These are phyloP conservation scores for Rubia yunnanensis DNA, from an alignment of 257 asterid species.

Conservation along the genomic window DNA sequence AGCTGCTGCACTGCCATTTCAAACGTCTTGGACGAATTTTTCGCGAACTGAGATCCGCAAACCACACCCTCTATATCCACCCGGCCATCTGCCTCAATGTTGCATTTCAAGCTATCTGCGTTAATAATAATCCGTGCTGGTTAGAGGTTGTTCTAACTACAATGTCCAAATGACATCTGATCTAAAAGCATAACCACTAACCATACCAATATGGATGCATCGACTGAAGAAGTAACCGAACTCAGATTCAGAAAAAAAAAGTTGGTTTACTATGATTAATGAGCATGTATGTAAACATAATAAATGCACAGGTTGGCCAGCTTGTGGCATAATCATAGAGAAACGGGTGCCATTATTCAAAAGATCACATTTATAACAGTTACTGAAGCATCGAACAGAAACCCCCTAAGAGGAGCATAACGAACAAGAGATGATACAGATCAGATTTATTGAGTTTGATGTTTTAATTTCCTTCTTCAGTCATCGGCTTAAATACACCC, in stretches of 20 bases:
- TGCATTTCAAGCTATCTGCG: slow-evolving; percentile 29
- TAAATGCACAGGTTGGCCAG: not conserved
- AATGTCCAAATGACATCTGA: not conserved
- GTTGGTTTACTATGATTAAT: not conserved
- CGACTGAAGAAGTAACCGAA: not conserved
- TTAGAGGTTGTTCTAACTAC: not conserved
- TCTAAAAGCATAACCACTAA: not conserved
- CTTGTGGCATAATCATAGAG: not conserved
- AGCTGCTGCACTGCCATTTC: slow-evolving; percentile 34
- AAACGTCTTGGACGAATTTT: slow-evolving; percentile 21
- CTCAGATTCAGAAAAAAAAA: not conserved
- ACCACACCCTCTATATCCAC: slow-evolving; percentile 35
- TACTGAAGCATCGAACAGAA: not conserved
- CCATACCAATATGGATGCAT: not conserved
- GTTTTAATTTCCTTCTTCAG: not conserved
- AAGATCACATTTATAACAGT: not conserved
- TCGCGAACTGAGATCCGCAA: slow-evolving; percentile 20
- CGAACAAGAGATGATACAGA: not conserved
- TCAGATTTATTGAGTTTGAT: not conserved
- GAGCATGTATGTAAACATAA: not conserved
- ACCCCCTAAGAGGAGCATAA: not conserved
- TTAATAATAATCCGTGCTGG: not conserved
- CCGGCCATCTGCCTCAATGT: slow-evolving; percentile 28
- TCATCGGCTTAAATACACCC: not conserved
- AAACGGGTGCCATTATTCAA: not conserved